Evolutionary conservation across 225 moss, liverwort and hornwort species (phyloP).

Genomic region (Straminergon stramineum): DNA sequence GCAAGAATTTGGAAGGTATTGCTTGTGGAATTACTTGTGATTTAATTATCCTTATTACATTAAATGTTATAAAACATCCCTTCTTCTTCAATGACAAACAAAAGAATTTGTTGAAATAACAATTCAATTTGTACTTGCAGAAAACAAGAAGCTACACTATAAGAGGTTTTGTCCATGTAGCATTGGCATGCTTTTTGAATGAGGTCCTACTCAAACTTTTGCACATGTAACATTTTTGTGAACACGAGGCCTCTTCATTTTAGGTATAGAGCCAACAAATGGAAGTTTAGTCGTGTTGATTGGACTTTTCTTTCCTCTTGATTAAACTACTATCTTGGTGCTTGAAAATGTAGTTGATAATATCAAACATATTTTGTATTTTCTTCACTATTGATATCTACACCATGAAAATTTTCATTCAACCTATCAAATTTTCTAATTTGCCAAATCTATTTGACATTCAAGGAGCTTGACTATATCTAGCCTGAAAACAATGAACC

Average conservation of each 20-base stretch:
- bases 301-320: background rate
- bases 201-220: background rate
- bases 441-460: background rate
- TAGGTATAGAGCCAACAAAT: too few species aligned
- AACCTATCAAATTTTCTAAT: background rate
- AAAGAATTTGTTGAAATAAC: background rate
- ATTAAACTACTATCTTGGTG: background rate
- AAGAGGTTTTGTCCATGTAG: background rate
- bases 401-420: background rate
- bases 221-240: background rate
- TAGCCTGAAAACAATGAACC: background rate
- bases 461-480: background rate
- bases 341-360: background rate
- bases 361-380: background rate
- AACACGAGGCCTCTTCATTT: rapidly evolving
- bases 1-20: background rate
- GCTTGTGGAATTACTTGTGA: background rate
- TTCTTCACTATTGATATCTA: background rate
- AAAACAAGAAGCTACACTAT: background rate
- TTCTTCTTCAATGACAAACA: background rate
- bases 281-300: rapidly evolving
- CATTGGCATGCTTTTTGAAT: background rate
- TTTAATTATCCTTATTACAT: background rate
- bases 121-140: background rate
- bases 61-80: background rate